Base-by-base conservation (phyloP, 345 rosid species). In the Physaria fendleri region DNA sequence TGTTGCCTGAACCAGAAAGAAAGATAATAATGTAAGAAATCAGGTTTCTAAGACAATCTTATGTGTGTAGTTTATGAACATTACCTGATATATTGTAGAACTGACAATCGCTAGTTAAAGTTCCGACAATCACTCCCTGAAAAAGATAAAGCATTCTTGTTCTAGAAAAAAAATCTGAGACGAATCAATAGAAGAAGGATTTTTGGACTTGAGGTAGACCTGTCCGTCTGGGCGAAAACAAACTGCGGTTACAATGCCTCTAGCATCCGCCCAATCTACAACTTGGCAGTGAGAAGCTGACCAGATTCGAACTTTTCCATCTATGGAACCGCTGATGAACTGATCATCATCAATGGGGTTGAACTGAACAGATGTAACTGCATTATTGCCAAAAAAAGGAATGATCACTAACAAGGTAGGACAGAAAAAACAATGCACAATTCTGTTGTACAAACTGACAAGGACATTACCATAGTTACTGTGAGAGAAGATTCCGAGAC, bases 231-330 rank as follows among this genome's bases (percentile, higher is more conserved):
- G 95, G 15, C 76, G 84, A 58, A 84, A 89, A 69, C 95, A 83
- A 56, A 84, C 89, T 35, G 97, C 89, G 49, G 91, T 83, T 27
- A 89, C 87, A 23, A 89, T 78, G 50, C 79, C 89, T 69, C 83
- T 74, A 40, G 68, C 57, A 48, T 85, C 91, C 1, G 78, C 80
- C 97, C 97, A 89, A 39, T 89, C 97, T 53, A 82, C 81, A 59
- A 89, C 97, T 46, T 82, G 84, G 75, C 82, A 75, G 20, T 69
- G 62, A 64, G 79, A 64, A 67, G 77, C 56, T 35, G 79, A 79
- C 97, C 97, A 89, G 24, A 86, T 84, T 25, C 97, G 88, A 55
- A 89, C 77, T 79, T 84, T 89, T 41, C 95, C 95, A 46, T 89
- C 97, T 64, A 89, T 81, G 5, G 97, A 89, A 42, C 97, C 95